These are phyloP conservation scores for Colletotrichum sp. DNA, from an alignment of 2,329 filamentous ascomycete genomes.

Conservation along the genomic window DNA sequence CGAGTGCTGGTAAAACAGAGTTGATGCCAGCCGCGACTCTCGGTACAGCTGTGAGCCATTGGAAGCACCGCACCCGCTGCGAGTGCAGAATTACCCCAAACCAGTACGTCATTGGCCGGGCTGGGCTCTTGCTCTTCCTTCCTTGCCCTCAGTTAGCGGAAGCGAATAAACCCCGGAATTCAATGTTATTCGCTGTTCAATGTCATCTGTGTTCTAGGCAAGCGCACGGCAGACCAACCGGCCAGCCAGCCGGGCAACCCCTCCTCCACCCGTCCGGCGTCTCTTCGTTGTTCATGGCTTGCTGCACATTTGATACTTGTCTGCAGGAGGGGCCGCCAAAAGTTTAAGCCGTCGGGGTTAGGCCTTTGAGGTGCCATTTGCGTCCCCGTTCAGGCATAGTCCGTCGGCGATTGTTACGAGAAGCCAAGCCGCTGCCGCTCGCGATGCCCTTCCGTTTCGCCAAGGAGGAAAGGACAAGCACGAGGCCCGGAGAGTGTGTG, in stretches of 20 bases:
- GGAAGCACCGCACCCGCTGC: background rate
- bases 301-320: background rate
- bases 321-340: background rate
- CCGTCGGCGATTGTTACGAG: slow-evolving; percentile 14
- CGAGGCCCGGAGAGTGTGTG: background rate
- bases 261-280: background rate
- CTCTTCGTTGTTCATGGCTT: background rate
- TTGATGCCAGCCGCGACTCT: slow-evolving; percentile 6
- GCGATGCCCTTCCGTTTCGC: slow-evolving; percentile 8
- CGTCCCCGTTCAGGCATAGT: background rate
- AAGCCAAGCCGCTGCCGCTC: background rate
- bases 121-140: background rate
- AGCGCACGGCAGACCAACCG: background rate
- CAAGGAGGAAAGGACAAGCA: background rate
- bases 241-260: background rate
- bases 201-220: background rate
- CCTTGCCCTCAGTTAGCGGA: background rate
- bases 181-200: background rate
- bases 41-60: background rate
- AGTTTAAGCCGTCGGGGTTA: slow-evolving; percentile 17
- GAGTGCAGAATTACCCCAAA: background rate
- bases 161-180: background rate
- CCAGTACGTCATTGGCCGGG: slow-evolving; percentile 11
- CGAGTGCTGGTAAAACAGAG: background rate
- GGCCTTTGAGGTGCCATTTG: slow-evolving; percentile 1